Percentiles rank a stretch among this genome's conserved stretches.
Evolutionary conservation across 306 rosid genomes (phyloP).

Genomic region (Medicago arabica): DNA sequence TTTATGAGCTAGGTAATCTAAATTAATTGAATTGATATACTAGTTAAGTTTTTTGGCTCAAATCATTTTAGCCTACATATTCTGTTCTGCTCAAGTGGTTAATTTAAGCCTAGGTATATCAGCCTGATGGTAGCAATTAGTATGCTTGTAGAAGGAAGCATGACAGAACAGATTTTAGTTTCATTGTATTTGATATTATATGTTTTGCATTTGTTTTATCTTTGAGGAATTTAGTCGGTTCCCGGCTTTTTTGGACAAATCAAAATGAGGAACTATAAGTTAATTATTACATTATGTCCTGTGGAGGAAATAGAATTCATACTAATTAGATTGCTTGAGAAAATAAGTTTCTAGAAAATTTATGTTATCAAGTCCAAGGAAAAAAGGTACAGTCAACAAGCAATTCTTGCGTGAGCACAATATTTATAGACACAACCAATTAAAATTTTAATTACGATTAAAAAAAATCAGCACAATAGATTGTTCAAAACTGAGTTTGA

Average conservation of each 20-base stretch:
- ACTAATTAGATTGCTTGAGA: neutral
- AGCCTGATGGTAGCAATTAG: constrained; percentile 11
- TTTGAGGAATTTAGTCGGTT: neutral
- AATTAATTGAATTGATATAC: neutral
- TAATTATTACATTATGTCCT: too few species aligned
- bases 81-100: constrained; percentile 16
- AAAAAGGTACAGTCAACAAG: too few species aligned
- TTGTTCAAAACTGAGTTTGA: too few species aligned
- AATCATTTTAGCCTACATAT: neutral
- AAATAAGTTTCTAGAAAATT: too few species aligned
- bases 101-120: neutral
- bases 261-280: neutral
- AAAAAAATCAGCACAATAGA: too few species aligned
- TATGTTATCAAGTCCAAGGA: too few species aligned
- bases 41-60: neutral
- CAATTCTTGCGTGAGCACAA: too few species aligned
- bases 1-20: neutral
- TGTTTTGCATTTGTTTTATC: constrained; percentile 7
- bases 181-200: constrained; percentile 6
- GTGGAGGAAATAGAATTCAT: too few species aligned
- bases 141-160: constrained; percentile 30
- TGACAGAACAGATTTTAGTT: neutral
- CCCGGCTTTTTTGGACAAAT: neutral
- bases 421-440: too few species aligned
- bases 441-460: too few species aligned